phyloP scores from a whole-genome alignment of 139 green algal genomes.

The Zygnema circumcarinatum region DNA sequence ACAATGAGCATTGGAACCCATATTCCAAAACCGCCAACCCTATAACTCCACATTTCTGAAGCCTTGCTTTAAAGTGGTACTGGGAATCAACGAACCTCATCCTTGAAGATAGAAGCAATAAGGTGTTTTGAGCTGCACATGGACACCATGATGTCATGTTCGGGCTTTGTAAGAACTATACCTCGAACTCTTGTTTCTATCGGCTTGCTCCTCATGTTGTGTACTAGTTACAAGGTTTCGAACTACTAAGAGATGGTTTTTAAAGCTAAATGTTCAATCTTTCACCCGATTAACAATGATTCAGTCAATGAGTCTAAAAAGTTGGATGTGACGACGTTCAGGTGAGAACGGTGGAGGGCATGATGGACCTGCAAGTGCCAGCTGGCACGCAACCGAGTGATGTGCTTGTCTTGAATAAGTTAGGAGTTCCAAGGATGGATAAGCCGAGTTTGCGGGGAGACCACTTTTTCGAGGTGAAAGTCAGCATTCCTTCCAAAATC shows the following conservation, averaged over 20 bases:
- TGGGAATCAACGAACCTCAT: too few species aligned
- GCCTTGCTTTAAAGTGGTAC: too few species aligned
- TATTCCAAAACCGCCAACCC: not conserved
- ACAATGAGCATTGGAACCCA: not conserved
- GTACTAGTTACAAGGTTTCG: too few species aligned
- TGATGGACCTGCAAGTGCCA: slow-evolving; percentile 96
- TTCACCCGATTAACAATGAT: not conserved
- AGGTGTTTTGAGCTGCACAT: too few species aligned
- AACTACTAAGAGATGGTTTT: too few species aligned
- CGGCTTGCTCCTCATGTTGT: too few species aligned
- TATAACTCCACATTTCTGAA: not conserved
- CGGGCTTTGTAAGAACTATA: too few species aligned
- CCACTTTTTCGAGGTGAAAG: slow-evolving; percentile 58
- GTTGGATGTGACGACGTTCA: too few species aligned
- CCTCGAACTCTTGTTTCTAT: too few species aligned
- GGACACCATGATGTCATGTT: too few species aligned
- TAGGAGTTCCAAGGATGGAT: slow-evolving; percentile 89
- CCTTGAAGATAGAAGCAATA: too few species aligned
- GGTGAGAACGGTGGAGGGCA: slow-evolving; percentile 85
- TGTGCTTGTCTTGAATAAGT: slow-evolving; percentile 95
- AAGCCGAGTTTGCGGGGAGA: slow-evolving; percentile 49
- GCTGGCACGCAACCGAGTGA: slow-evolving; percentile 90
- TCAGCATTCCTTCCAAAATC: slow-evolving; percentile 39
- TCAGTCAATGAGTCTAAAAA: not conserved
- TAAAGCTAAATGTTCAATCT: not conserved